Conservation (phyloP, 768 basidiomycete species). For the Sporobolomyces phaffii region DNA sequence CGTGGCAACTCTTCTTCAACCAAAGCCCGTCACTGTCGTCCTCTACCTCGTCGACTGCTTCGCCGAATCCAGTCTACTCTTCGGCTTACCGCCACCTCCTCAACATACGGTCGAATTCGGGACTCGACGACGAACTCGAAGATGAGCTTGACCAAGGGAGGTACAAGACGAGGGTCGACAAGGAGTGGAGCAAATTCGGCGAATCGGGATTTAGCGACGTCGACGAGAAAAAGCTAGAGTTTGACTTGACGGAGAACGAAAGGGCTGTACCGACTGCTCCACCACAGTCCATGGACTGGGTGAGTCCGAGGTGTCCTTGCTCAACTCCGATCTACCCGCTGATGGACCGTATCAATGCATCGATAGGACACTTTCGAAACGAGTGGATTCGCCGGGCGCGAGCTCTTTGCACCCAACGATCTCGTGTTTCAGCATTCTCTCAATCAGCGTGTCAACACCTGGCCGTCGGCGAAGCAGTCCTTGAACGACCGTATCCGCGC, state of each 20-base stretch:
- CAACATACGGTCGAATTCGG: conserved; percentile 40
- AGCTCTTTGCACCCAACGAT: conserved; percentile 33
- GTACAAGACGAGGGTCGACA: conserved; percentile 43
- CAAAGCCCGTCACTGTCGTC: background rate
- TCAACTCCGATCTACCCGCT: background rate
- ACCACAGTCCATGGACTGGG: conserved; percentile 41
- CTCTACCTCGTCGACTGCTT: background rate
- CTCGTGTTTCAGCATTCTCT: conserved; percentile 68
- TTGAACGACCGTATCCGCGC: conserved; percentile 19
- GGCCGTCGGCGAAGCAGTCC: conserved; percentile 42
- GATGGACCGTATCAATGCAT: no score
- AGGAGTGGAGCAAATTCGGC: conserved; percentile 71
- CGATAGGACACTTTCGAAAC: conserved; percentile 31
- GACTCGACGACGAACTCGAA: conserved; percentile 24
- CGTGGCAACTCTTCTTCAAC: conserved; percentile 38
- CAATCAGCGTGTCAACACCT: conserved; percentile 58
- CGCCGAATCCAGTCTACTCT: conserved; percentile 24
- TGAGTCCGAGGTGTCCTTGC: background rate
- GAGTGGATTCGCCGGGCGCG: conserved; percentile 40
- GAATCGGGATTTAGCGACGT: conserved; percentile 55
- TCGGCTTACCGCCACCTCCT: conserved; percentile 41
- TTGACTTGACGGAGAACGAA: conserved; percentile 86
- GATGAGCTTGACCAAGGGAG: conserved; percentile 35
- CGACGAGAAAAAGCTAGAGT: conserved; percentile 70
- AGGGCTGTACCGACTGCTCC: conserved; percentile 54